Evolutionary conservation across 75 land plant genomes (phyloP).

Genomic region (Sequoia sempervirens): DNA sequence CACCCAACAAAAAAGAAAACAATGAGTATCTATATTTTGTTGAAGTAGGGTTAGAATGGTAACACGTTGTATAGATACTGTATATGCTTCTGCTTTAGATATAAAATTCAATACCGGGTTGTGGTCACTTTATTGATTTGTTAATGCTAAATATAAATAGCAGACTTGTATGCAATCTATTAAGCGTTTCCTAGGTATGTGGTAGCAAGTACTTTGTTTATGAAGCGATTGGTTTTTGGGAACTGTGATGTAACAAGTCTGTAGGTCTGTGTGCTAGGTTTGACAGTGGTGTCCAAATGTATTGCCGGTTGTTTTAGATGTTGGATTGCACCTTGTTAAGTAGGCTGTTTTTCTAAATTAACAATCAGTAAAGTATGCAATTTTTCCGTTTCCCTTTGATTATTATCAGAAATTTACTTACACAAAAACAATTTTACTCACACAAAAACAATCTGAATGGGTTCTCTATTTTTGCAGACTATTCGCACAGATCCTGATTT

Average conservation of each 20-base stretch:
- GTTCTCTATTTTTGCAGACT: constrained; percentile 37
- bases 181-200: neutral
- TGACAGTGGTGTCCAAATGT: neutral
- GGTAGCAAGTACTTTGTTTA: neutral
- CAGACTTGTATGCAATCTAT: neutral
- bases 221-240: neutral
- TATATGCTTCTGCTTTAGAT: neutral
- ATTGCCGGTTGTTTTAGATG: neutral
- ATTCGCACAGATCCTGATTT: constrained; percentile 87
- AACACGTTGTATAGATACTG: neutral
- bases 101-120: neutral
- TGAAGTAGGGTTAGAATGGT: neutral
- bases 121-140: neutral
- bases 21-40: neutral
- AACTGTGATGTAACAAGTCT: neutral
- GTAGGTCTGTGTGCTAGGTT: neutral
- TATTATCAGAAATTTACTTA: neutral
- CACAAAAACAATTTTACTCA: neutral
- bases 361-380: neutral
- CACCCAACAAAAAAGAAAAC: neutral
- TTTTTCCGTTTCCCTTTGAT: neutral
- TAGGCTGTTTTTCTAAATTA: neutral
- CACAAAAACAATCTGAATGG: neutral
- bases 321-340: neutral
- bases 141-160: constrained; percentile 6